Percentiles rank a stretch among this genome's conserved stretches.
phyloP scores from a whole-genome alignment of 345 rosid species.

The Gynandropsis gynandra region DNA sequence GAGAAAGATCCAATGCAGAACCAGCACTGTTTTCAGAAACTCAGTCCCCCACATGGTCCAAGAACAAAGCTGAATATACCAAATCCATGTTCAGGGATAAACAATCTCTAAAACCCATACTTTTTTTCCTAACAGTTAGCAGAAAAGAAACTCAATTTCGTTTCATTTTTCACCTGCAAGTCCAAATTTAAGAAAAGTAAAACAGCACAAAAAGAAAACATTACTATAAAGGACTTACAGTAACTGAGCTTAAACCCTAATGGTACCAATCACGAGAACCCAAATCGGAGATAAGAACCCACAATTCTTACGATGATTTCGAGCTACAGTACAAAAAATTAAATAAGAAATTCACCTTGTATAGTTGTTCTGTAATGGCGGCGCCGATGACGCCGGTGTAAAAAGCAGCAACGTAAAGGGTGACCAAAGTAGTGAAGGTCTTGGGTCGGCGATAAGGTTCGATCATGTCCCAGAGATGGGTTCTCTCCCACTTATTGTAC shows the following conservation, averaged over 20 bases:
- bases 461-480: conserved; percentile 77
- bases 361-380: conserved; percentile 78
- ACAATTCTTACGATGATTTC: not conserved
- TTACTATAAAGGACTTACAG: not conserved
- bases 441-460: conserved; percentile 77
- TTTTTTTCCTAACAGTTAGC: no score
- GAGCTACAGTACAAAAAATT: not conserved
- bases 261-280: conserved; percentile 11
- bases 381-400: conserved; percentile 85
- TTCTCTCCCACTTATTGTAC: conserved; percentile 67
- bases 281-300: not conserved
- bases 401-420: conserved; percentile 67
- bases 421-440: conserved; percentile 63
- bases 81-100: conserved; percentile 1
- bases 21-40: no score
- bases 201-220: no score
- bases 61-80: no score
- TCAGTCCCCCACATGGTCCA: no score
- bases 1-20: no score
- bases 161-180: no score
- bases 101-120: not conserved
- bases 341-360: conserved; percentile 42
- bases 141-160: no score
- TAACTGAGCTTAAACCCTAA: conserved; percentile 17
- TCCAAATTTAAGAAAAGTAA: no score